Conservation (phyloP, 2,329 filamentous ascomycete genomes). For the Alternaria gaisen region DNA sequence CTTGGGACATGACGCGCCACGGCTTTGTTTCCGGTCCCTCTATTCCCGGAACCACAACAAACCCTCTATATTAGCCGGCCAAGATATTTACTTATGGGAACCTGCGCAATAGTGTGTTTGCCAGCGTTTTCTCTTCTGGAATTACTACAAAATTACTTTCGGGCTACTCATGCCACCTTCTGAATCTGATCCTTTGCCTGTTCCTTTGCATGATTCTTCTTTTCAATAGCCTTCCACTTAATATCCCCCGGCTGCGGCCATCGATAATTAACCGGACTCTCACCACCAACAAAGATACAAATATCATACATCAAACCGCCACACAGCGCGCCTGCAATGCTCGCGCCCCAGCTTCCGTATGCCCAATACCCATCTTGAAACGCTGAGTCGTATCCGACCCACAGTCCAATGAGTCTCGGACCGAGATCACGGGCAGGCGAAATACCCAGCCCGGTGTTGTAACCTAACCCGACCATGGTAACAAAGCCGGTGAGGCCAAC, state of each 20-base stretch:
- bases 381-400: constrained; percentile 70
- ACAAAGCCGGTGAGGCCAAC: constrained; percentile 38
- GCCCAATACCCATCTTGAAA: constrained; percentile 42
- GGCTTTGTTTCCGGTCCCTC: background rate
- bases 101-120: too few relatives aligned
- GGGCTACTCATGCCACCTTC: constrained; percentile 9
- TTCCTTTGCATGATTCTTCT: constrained; percentile 27
- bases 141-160: background rate
- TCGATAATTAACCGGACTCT: constrained; percentile 42
- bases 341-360: constrained; percentile 38
- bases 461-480: constrained; percentile 37
- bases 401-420: constrained; percentile 71
- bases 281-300: constrained; percentile 44
- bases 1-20: background rate
- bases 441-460: constrained; percentile 58
- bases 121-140: too few relatives aligned
- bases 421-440: constrained; percentile 77
- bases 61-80: constrained; percentile 7
- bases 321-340: constrained; percentile 35
- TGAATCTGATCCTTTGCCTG: constrained; percentile 28
- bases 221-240: constrained; percentile 25
- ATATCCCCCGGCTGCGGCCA: constrained; percentile 39
- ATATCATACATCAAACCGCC: constrained; percentile 43
- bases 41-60: background rate
- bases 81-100: too few relatives aligned